Base-by-base conservation (phyloP, 768 basidiomycete genomes). In the Jaapia argillacea region DNA sequence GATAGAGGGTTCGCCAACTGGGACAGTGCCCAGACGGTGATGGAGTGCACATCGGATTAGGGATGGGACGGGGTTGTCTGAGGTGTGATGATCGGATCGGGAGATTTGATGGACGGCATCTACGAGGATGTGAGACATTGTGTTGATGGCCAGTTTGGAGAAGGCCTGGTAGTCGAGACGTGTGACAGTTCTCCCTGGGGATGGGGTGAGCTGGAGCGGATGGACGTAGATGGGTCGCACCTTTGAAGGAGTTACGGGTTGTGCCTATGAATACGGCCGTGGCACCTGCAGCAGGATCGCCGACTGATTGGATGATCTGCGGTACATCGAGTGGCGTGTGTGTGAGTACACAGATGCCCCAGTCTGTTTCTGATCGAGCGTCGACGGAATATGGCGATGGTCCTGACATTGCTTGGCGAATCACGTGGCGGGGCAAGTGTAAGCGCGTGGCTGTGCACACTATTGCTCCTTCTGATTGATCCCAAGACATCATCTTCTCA, bases 201-300 rank as follows among this genome's bases (percentile, higher is more conserved):
- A 4, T 24, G 35, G n/a, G n/a, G 37, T 16, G 25, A 31, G 16
- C 36, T 31, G 48, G 50, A 42, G 33, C 41, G 25, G 23, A 26
- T n/a, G 16, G 45, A 36, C 51, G 28, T 46, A 43, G 42, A 43
- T 12, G 3, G 14, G 38, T 33, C 52, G 39, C 53, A 83, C 88
- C 88, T 74, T 81, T 70, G 65, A 91, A 91, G 0, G 80, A 81
- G 58, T 90, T 82, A 45, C 89, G 75, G 4, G 89, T 93, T 12
- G 87, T 88, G 5, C 89, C 89, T 42, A 90, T 75, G 64, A 93
- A 91, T 3, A 79, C 65, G 6, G 79, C 77, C 7, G 72, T 78
- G 25, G 85, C 88, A 4, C 87, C 89, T 18, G 82, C 81, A 33
- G 63, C 59, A 42, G 79, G 71, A 54, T 80, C 69, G 37, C 69